phyloP scores from a whole-genome alignment of 2,329 filamentous ascomycete species.

The Thielaviopsis euricoi region DNA sequence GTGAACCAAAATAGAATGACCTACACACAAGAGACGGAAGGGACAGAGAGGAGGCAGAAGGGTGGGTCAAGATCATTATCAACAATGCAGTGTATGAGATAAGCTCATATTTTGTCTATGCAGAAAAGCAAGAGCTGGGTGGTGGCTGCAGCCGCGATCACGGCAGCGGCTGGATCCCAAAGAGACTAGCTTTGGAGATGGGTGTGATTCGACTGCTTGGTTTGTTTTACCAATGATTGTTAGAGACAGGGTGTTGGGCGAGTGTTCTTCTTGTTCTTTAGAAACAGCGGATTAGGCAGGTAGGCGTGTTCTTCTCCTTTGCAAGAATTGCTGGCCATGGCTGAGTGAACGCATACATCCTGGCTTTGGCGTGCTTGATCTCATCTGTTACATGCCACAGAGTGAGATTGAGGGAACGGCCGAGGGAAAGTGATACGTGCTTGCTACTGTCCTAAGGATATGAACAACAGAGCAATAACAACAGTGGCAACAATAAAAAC shows the following conservation, averaged over 20 bases:
- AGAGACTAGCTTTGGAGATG: too few species aligned
- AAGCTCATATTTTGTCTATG: neutral
- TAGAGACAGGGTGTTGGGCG: neutral
- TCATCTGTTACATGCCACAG: neutral
- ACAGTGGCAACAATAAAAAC: neutral
- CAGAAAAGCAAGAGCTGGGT: neutral
- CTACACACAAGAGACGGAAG: neutral
- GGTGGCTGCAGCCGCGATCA: too few species aligned
- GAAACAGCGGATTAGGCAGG: too few species aligned
- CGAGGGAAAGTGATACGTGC: neutral
- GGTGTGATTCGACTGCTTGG: too few species aligned
- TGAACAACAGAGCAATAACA: too few species aligned
- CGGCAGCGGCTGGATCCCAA: too few species aligned
- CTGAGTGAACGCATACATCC: neutral
- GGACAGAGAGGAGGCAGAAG: neutral
- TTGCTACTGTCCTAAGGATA: too few species aligned
- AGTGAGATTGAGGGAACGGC: neutral
- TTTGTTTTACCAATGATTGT: neutral
- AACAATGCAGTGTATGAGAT: neutral
- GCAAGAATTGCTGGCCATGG: neutral
- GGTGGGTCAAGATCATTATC: neutral
- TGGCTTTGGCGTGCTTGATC: neutral
- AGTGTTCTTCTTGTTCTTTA: neutral
- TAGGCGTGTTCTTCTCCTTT: too few species aligned
- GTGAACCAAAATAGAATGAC: neutral